phyloP scores from a whole-genome alignment of 441 rosid genomes.

The Aquilaria agallochum region DNA sequence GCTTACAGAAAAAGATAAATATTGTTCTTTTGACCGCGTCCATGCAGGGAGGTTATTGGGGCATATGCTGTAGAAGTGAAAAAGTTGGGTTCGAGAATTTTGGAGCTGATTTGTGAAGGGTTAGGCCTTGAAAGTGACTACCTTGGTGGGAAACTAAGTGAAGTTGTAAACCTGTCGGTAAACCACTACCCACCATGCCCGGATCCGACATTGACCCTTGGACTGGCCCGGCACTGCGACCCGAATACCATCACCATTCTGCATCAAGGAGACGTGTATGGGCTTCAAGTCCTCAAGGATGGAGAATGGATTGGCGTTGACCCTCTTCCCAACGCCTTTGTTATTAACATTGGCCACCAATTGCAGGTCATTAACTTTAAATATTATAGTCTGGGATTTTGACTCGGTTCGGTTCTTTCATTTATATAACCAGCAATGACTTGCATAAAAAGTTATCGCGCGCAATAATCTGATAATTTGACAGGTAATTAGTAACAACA shows the following conservation, averaged over 20 bases:
- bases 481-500: conserved; percentile 28
- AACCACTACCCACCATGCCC: conserved; percentile 36
- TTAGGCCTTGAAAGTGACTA: conserved; percentile 26
- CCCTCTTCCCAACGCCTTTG: conserved; percentile 29
- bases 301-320: conserved; percentile 31
- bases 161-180: conserved; percentile 4
- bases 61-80: conserved; percentile 23
- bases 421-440: too few species aligned
- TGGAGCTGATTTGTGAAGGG: conserved; percentile 33
- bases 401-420: too few species aligned
- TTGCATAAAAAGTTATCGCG: too few species aligned
- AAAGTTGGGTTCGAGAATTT: conserved; percentile 24
- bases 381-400: too few species aligned
- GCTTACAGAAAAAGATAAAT: too few species aligned
- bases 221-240: conserved; percentile 26
- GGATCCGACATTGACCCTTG: conserved; percentile 29
- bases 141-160: conserved; percentile 10
- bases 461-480: too few species aligned
- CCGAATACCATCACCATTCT: conserved; percentile 24
- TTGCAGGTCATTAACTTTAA: conserved; percentile 19
- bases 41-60: conserved; percentile 30
- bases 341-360: conserved; percentile 27
- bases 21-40: neutral
- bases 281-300: conserved; percentile 40
- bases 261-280: conserved; percentile 24